phyloP scores from a whole-genome alignment of 1,284 basidiomycete genomes.

The Stygiomarasmius scandens region DNA sequence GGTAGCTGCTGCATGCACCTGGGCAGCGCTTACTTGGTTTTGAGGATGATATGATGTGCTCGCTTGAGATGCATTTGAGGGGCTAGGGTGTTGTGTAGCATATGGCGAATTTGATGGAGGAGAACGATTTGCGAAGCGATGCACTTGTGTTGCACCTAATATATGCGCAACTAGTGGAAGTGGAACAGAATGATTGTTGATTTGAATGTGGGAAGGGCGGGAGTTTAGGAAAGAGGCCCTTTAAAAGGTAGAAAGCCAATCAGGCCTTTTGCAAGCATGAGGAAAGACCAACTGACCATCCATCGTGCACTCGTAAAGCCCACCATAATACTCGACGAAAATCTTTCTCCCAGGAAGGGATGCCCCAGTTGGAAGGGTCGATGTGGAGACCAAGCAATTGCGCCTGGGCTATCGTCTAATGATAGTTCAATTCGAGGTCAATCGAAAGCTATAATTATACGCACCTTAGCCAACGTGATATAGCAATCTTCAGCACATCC shows the following conservation, averaged over 20 bases:
- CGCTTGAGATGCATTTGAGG: neutral
- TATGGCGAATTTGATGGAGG: neutral
- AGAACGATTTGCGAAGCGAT: neutral
- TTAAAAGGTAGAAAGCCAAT: neutral
- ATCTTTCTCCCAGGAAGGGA: conserved; percentile 28
- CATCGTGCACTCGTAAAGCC: conserved; percentile 25
- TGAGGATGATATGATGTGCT: neutral
- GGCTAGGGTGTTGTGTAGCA: neutral
- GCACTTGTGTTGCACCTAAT: neutral
- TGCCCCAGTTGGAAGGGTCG: conserved; percentile 23
- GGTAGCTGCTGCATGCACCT: conserved; percentile 10
- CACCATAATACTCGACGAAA: conserved; percentile 23
- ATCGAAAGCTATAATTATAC: neutral
- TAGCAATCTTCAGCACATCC: conserved; percentile 14
- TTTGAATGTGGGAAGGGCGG: conserved; percentile 27
- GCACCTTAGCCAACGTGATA: neutral
- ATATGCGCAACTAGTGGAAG: conserved; percentile 10
- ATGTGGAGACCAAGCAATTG: conserved; percentile 28
- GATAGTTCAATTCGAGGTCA: neutral
- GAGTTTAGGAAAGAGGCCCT: conserved; percentile 29
- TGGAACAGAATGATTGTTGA: conserved; percentile 19
- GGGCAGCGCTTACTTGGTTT: neutral
- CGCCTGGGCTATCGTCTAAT: conserved; percentile 26
- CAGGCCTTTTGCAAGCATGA: neutral
- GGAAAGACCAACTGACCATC: conserved; percentile 11